These are phyloP conservation scores for Cenchrus americanus DNA, from an alignment of 176 grass and related monocot species.

Conservation along the genomic window DNA sequence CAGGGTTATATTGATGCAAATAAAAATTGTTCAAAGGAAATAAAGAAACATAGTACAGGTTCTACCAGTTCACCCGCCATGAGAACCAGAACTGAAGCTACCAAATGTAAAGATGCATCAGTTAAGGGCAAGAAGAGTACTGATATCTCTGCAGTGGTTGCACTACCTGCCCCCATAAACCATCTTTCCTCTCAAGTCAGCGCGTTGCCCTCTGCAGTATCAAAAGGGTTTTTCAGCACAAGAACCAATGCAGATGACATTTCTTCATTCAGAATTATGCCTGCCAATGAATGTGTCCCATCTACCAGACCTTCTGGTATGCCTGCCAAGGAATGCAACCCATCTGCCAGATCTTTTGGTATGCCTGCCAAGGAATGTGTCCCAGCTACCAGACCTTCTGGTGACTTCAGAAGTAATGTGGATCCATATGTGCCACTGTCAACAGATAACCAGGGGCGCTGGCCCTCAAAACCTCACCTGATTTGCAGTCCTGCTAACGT, in stretches of 20 bases:
- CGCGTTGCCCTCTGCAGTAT: slow-evolving; percentile 37
- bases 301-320: slow-evolving; percentile 36
- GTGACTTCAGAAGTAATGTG: slow-evolving; percentile 37
- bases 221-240: slow-evolving; percentile 25
- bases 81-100: slow-evolving; percentile 45
- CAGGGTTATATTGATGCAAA: slow-evolving; percentile 31
- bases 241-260: slow-evolving; percentile 22
- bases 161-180: not conserved
- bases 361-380: slow-evolving; percentile 30
- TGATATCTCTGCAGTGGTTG: slow-evolving; percentile 10
- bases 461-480: slow-evolving; percentile 43
- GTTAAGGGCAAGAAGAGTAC: slow-evolving; percentile 39
- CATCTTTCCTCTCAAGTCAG: slow-evolving; percentile 38
- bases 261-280: slow-evolving; percentile 31
- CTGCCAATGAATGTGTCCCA: slow-evolving; percentile 31
- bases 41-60: slow-evolving; percentile 6
- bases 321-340: slow-evolving; percentile 26
- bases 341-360: slow-evolving; percentile 34
- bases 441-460: slow-evolving; percentile 43
- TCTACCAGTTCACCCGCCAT: slow-evolving; percentile 26
- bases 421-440: slow-evolving; percentile 40
- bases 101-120: slow-evolving; percentile 22
- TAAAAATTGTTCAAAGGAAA: slow-evolving; percentile 33
- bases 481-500: slow-evolving; percentile 38
- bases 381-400: slow-evolving; percentile 33